These are phyloP conservation scores for Xylariaceae sp. DNA, from an alignment of 2,329 filamentous ascomycete species.

Conservation along the genomic window DNA sequence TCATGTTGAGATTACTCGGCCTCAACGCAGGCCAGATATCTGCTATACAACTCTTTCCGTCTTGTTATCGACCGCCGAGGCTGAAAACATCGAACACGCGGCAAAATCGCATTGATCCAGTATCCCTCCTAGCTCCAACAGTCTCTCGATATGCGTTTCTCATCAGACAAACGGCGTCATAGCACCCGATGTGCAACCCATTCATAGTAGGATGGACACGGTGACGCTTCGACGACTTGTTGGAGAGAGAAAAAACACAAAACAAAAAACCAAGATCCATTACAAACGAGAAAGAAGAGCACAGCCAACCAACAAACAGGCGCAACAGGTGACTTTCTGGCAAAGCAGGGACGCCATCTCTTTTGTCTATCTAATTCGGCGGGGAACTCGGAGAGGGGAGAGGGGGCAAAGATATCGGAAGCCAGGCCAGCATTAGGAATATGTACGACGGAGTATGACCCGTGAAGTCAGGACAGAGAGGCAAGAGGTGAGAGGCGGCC, in stretches of 20 bases:
- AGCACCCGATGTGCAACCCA: slow-evolving; percentile 6
- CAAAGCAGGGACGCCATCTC: slow-evolving; percentile 20
- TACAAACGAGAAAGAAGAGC: slow-evolving; percentile 1
- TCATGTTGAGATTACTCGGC: slow-evolving; percentile 9
- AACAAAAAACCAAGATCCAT: neutral
- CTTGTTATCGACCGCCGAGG: neutral
- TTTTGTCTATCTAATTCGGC: slow-evolving; percentile 27
- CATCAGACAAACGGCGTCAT: neutral
- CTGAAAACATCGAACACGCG: neutral
- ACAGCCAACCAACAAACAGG: neutral
- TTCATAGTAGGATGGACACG: neutral
- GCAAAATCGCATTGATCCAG: slow-evolving; percentile 2
- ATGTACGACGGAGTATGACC: slow-evolving; percentile 28
- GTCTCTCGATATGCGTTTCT: neutral
- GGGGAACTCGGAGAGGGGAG: slow-evolving; percentile 14
- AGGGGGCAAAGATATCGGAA: slow-evolving; percentile 25
- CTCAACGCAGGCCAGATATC: neutral
- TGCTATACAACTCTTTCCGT: slow-evolving; percentile 3
- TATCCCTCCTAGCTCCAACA: slow-evolving; percentile 1
- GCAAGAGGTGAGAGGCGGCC: slow-evolving; percentile 3
- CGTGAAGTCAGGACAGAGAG: slow-evolving; percentile 17
- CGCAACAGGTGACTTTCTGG: slow-evolving; percentile 16
- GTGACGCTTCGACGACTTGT: neutral
- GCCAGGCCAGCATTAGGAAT: slow-evolving; percentile 27
- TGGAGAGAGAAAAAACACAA: neutral